phyloP scores from a whole-genome alignment of 495 filamentous ascomycete species.

The Opeltia flavorubescens region DNA sequence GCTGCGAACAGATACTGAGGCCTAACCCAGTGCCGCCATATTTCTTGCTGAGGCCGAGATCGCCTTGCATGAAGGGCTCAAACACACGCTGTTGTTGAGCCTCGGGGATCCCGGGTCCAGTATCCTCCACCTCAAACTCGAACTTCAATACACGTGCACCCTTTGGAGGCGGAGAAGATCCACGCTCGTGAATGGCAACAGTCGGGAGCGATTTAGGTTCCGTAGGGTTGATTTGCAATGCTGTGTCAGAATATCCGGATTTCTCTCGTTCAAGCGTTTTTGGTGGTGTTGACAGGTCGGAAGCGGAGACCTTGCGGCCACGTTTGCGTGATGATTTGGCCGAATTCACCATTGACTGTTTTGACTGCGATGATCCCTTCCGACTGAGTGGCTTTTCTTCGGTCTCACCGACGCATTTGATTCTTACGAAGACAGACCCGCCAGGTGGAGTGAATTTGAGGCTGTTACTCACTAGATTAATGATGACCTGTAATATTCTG shows the following conservation, averaged over 20 bases:
- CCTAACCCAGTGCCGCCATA: constrained; percentile 87
- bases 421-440: constrained; percentile 57
- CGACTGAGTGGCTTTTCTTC: constrained; percentile 13
- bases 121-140: constrained; percentile 81
- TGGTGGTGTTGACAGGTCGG: constrained; percentile 12
- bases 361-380: constrained; percentile 16
- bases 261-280: constrained; percentile 5
- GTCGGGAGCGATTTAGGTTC: constrained; percentile 39
- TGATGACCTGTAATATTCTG: constrained; percentile 74
- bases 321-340: constrained; percentile 13
- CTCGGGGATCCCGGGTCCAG: constrained; percentile 76
- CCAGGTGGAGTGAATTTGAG: constrained; percentile 80
- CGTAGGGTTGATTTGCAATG: constrained; percentile 41
- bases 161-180: constrained; percentile 43
- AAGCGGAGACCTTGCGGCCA: constrained; percentile 13
- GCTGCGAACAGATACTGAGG: constrained; percentile 74
- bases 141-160: constrained; percentile 50
- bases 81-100: constrained; percentile 68
- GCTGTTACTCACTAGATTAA: constrained; percentile 86
- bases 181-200: constrained; percentile 36
- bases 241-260: constrained; percentile 19
- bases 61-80: constrained; percentile 88
- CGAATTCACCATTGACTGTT: constrained; percentile 10
- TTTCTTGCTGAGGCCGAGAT: constrained; percentile 76
- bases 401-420: constrained; percentile 53